Evolutionary conservation across 2,329 filamentous ascomycete genomes (phyloP).

Genomic region (Fusarium tanahbumbuense): DNA sequence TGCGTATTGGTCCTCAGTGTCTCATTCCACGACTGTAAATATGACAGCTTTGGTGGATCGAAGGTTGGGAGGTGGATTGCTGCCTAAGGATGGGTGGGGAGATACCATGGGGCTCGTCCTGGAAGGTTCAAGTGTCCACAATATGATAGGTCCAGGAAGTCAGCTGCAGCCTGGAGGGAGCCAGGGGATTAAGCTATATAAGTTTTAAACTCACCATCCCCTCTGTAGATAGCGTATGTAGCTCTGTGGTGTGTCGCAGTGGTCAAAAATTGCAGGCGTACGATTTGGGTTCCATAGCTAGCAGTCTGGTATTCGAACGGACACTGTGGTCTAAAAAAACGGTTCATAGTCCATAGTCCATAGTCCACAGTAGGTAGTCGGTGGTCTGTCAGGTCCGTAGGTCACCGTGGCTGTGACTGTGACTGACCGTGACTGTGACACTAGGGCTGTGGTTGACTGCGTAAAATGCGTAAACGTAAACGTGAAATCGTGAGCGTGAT

Average conservation of each 20-base stretch:
- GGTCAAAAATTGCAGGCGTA: background rate
- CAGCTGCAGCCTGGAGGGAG: too few relatives aligned
- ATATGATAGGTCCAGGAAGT: background rate
- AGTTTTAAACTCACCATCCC: background rate
- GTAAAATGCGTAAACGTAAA: too few relatives aligned
- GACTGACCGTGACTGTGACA: background rate
- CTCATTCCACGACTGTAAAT: too few relatives aligned
- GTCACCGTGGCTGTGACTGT: background rate
- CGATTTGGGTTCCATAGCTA: background rate
- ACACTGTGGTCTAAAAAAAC: fast-evolving
- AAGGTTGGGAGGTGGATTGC: background rate
- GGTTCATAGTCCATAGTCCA: background rate
- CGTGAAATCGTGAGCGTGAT: too few relatives aligned
- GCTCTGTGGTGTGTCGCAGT: background rate
- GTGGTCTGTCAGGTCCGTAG: background rate
- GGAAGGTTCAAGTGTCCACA: fast-evolving
- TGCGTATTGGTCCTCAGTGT: too few relatives aligned
- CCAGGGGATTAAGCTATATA: background rate
- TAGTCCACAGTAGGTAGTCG: background rate
- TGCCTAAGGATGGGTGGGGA: background rate
- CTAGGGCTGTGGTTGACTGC: too few relatives aligned
- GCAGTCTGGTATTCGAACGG: background rate
- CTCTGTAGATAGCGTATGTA: background rate
- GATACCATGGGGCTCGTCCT: fast-evolving
- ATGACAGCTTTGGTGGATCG: too few relatives aligned